Evolutionary conservation across 176 grass and related monocot species (phyloP), one percentile per base, ranked within the genome.

Genomic region (Chrysopogon serrulatus): DNA sequence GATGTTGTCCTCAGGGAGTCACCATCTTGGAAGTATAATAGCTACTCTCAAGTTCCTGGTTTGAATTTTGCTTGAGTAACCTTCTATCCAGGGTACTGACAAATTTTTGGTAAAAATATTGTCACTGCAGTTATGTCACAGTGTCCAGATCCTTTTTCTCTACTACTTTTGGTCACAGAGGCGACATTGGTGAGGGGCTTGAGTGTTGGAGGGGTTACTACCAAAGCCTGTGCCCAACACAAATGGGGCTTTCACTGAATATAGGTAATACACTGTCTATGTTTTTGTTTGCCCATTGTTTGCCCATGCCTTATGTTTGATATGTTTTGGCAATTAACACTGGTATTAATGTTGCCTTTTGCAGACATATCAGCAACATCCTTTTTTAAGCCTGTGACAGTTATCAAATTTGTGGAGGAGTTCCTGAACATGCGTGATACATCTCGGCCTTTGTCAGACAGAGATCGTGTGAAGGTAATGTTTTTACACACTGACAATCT

Each of bases 1-100:
- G 90, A 97, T 85, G 90, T 97, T 73, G 95, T 97, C 63, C 84
- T 94, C 42, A 92, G 92, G 73, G 90, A 97, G 47, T 92, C 92
- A 0, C 84, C 95, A 73, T 91, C 86, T 34, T 36, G 74, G 73
- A 93, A 86, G 92, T 92, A 87, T 81, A 26, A 3, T 14, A 32
- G 12, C 30, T 48, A 49, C 4, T 10, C 40, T 54, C 23, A 0
- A 31, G n/a, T 49, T 60, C 1, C 44, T 69, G 4, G 4, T 5
- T 68, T 15, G 4, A 70, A 19, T 10, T 68, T 65, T 67, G 16
- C 10, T n/a, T 30, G 6, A 75, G 10, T 45, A 17, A 16, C 6
- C 26, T n/a, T 60, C 16, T 39, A 4, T 31, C 1, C n/a, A 31
- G 11, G n/a, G 16, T 21, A 74, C 62, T 81, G 3, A 85, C 18